Conservation (phyloP, 805 yeast genomes). For the Wickerhamomyces canadensis region DNA sequence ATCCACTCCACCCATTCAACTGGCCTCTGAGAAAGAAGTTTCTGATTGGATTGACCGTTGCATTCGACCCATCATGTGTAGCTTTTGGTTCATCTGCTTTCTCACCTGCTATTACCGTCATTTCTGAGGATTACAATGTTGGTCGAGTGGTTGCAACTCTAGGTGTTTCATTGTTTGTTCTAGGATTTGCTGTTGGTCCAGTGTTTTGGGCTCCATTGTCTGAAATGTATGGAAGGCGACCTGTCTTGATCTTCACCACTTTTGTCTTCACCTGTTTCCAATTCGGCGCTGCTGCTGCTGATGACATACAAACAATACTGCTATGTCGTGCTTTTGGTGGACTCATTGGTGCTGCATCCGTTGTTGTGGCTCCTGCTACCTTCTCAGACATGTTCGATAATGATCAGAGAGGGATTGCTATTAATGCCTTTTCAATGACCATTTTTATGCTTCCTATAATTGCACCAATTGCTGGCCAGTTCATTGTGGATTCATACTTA, state of each 20-base stretch:
- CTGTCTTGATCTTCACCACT: conserved; percentile 50
- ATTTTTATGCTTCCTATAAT: conserved; percentile 77
- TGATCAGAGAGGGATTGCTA: conserved; percentile 66
- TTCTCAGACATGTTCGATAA: conserved; percentile 78
- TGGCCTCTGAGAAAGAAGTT: conserved; percentile 54
- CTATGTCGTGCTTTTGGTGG: conserved; percentile 79
- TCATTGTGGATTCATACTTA: conserved; percentile 50
- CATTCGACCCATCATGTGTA: conserved; percentile 44
- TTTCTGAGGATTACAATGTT: conserved; percentile 51
- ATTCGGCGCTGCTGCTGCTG: conserved; percentile 73
- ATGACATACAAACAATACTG: conserved; percentile 71
- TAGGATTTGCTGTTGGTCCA: conserved; percentile 94
- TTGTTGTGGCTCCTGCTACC: conserved; percentile 82
- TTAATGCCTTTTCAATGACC: conserved; percentile 63
- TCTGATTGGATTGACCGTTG: conserved; percentile 37
- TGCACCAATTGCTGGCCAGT: conserved; percentile 77
- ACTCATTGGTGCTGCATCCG: conserved; percentile 75
- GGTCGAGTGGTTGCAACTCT: conserved; percentile 66
- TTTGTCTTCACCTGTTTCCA: conserved; percentile 55
- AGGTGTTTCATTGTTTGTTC: conserved; percentile 75
- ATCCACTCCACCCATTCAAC: conserved; percentile 77
- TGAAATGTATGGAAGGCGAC: conserved; percentile 70
- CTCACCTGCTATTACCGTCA: conserved; percentile 49
- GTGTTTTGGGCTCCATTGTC: conserved; percentile 85
- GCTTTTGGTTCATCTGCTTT: conserved; percentile 84